These are phyloP conservation scores for Reutealis trisperma DNA, from an alignment of 345 rosid genomes.

Conservation along the genomic window DNA sequence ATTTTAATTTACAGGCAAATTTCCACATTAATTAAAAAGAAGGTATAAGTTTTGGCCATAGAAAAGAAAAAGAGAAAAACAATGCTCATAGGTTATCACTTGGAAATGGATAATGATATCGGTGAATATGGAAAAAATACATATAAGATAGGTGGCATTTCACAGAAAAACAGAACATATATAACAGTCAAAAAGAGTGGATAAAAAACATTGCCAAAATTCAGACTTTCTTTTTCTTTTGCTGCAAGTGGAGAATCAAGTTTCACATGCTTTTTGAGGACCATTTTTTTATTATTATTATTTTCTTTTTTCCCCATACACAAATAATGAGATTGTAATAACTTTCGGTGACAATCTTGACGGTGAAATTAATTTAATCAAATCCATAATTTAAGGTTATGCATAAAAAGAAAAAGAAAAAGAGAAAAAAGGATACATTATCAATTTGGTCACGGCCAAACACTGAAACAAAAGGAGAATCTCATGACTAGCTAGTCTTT, in stretches of 20 bases:
- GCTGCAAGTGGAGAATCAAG: slow-evolving; percentile 10
- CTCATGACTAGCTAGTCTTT: slow-evolving; percentile 17
- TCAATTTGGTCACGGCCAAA: slow-evolving; percentile 30
- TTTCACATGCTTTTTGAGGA: slow-evolving; percentile 15
- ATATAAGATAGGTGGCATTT: not conserved
- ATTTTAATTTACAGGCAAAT: no score
- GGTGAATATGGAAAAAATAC: not conserved
- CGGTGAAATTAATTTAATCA: slow-evolving; percentile 4
- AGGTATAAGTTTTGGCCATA: no score
- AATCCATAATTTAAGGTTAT: not conserved
- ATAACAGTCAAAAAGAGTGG: slow-evolving; percentile 7
- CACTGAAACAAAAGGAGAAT: slow-evolving; percentile 19
- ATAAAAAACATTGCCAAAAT: slow-evolving; percentile 3
- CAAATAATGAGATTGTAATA: not conserved
- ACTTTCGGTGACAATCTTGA: slow-evolving; percentile 30
- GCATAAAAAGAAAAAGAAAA: no score
- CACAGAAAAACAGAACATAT: not conserved
- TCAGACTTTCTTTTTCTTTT: not conserved
- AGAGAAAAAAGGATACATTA: not conserved
- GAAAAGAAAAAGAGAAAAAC: no score
- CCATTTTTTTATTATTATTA: not conserved
- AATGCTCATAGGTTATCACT: not conserved
- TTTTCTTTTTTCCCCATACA: not conserved
- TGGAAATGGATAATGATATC: not conserved
- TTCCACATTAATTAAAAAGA: no score